These are phyloP conservation scores for Aquanectria penicillioides DNA, from an alignment of 2,329 filamentous ascomycete genomes.

Conservation along the genomic window DNA sequence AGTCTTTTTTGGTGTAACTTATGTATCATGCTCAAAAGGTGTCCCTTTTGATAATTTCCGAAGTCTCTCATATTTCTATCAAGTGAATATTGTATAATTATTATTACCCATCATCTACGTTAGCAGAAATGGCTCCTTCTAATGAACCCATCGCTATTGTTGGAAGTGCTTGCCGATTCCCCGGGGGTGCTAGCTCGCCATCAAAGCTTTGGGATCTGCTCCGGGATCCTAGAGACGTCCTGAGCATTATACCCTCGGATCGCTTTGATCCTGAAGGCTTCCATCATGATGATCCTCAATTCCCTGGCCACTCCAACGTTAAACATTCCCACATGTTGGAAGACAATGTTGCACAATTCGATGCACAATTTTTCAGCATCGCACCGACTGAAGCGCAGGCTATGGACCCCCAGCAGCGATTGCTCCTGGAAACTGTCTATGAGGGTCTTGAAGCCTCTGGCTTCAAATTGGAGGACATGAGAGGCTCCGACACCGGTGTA, in stretches of 20 bases:
- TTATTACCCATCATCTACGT: neutral
- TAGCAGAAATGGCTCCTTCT: neutral
- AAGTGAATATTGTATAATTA: too few relatives aligned
- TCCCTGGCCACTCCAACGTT: slow-evolving; percentile 31
- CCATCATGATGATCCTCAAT: neutral
- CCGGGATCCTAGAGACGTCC: neutral
- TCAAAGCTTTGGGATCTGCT: slow-evolving; percentile 5
- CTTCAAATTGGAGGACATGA: neutral
- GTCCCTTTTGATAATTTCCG: too few relatives aligned
- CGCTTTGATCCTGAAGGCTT: slow-evolving; percentile 1
- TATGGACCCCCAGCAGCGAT: slow-evolving; percentile 44
- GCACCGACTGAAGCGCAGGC: slow-evolving; percentile 33
- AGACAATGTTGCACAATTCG: slow-evolving; percentile 36
- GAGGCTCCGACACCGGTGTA: slow-evolving; percentile 2
- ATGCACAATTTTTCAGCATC: slow-evolving; percentile 38
- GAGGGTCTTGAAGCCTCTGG: slow-evolving; percentile 38
- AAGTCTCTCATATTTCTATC: too few relatives aligned
- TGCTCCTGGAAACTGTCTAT: slow-evolving; percentile 40
- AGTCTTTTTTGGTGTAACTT: too few relatives aligned
- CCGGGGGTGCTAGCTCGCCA: neutral
- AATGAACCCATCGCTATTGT: slow-evolving; percentile 37
- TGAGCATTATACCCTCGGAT: neutral
- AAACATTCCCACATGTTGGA: slow-evolving; percentile 43
- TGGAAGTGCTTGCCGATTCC: neutral
- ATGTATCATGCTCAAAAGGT: too few relatives aligned